Conservation (phyloP, 805 yeast species). For the Suhomyces canberraensis region DNA sequence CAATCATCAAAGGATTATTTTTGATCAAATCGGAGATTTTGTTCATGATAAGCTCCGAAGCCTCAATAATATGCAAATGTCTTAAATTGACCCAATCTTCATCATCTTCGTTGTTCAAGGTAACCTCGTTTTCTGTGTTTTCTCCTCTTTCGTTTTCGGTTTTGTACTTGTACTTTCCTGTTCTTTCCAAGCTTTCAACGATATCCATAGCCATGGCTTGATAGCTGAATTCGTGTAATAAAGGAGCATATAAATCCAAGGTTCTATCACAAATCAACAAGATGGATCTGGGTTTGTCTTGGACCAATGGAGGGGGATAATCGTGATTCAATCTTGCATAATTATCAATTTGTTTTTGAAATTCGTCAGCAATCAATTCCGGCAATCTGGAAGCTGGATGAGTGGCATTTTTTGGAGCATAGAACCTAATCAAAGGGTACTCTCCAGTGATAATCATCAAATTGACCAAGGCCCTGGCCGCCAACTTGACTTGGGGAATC, state of each 20-base stretch:
- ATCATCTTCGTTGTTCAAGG: slow-evolving; percentile 60
- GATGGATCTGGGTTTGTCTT: slow-evolving; percentile 63
- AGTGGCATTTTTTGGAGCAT: slow-evolving; percentile 47
- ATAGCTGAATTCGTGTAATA: slow-evolving; percentile 85
- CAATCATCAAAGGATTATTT: slow-evolving; percentile 74
- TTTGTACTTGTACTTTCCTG: slow-evolving; percentile 46
- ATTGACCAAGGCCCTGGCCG: slow-evolving; percentile 66
- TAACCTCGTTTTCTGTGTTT: slow-evolving; percentile 26
- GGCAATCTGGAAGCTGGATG: slow-evolving; percentile 61
- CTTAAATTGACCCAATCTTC: slow-evolving; percentile 69
- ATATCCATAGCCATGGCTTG: slow-evolving; percentile 90
- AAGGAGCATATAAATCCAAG: slow-evolving; percentile 76
- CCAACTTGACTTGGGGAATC: slow-evolving; percentile 50
- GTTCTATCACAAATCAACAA: slow-evolving; percentile 80
- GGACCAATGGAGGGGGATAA: slow-evolving; percentile 53
- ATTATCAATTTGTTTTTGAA: slow-evolving; percentile 69
- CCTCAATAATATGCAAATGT: slow-evolving; percentile 73
- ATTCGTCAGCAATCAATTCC: slow-evolving; percentile 64
- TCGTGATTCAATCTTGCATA: slow-evolving; percentile 68
- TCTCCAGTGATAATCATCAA: slow-evolving; percentile 80
- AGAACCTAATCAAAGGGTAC: slow-evolving; percentile 80
- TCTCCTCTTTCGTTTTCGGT: slow-evolving; percentile 53
- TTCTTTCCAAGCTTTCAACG: slow-evolving; percentile 41
- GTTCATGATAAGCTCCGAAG: slow-evolving; percentile 56
- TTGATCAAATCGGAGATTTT: slow-evolving; percentile 62